Evolutionary conservation across 1,284 basidiomycete species (phyloP), one percentile per base, ranked within the genome.

Genomic region (Cutaneotrichosporon arboriforme): DNA sequence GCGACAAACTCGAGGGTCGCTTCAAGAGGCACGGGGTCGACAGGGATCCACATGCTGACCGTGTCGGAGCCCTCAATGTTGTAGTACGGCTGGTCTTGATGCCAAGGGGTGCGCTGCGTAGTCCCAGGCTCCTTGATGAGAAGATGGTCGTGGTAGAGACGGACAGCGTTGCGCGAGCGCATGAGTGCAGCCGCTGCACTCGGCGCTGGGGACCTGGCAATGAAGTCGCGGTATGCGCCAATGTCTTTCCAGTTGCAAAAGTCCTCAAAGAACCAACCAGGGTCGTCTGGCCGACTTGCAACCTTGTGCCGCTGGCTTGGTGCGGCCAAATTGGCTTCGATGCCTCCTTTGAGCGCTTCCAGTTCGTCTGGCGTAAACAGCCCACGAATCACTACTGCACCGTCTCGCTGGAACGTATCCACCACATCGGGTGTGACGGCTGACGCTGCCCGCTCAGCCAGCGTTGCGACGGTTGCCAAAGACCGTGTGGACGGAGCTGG

Each of bases 51-150:
- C 42, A 58, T 49, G 10, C n/a, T 22, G 17, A 58, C 57, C 8
- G 39, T 58, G 36, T 52, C 41, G 12, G 12, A 18, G 2, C 53
- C 52, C 22, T 37, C 33, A 14, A 58, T 52, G 53, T 55, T 55
- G 48, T 58, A 58, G 44, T 58, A 58, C 22, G 57, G 57, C 52
- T 55, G 53, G 53, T 58, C 57, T 47, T 58, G 57, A 46, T 58
- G 57, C 52, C 52, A 58, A 2, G 53, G 57, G 8, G 57, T 58
- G 35, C 57, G 53, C 46, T 58, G 57, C 2, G 15, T 17, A 4
- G 57, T 58, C 1, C 57, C 53, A 1, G 50, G 50, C 47, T 58
- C 57, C 33, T 58, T 58, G 43, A 58, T 36, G 4, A 58, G 37
- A 4, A 58, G 44, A 50, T 58, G 57, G 33, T 58, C 57, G 57